Conservation (phyloP, 768 basidiomycete species). For the Boletus subcaerulescens region DNA sequence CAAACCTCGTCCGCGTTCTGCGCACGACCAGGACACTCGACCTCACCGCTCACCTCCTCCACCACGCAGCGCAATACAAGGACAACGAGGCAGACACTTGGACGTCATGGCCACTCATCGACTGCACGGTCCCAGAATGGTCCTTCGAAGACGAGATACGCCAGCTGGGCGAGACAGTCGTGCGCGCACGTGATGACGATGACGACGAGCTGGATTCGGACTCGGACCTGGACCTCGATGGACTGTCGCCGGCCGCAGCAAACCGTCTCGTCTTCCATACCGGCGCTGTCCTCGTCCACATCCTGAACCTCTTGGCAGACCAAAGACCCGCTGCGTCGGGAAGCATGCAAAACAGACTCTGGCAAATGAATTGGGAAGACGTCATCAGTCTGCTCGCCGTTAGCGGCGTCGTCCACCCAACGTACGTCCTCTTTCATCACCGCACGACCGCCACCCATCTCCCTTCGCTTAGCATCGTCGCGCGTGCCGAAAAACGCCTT, state of each 20-base stretch:
- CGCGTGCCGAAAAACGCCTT: conserved; percentile 28
- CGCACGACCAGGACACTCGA: conserved; percentile 56
- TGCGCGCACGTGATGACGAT: conserved; percentile 24
- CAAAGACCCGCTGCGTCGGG: conserved; percentile 54
- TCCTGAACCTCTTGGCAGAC: conserved; percentile 53
- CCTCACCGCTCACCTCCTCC: conserved; percentile 50
- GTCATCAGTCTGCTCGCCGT: conserved; percentile 54
- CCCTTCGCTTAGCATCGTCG: conserved; percentile 14
- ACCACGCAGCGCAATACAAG: conserved; percentile 15
- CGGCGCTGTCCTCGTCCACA: conserved; percentile 44
- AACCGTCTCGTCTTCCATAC: conserved; percentile 42
- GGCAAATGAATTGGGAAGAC: conserved; percentile 59
- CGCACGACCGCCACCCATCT: too few species aligned
- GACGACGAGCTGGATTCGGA: conserved; percentile 22
- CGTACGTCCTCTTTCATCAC: conserved; percentile 17
- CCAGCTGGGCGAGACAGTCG: conserved; percentile 40
- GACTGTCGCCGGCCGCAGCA: conserved; percentile 24
- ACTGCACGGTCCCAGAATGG: conserved; percentile 70
- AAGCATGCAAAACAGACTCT: conserved; percentile 63
- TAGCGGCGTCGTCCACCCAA: conserved; percentile 33
- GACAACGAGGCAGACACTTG: conserved; percentile 44
- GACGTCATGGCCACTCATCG: conserved; percentile 78
- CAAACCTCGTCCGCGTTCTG: conserved; percentile 63
- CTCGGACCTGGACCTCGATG: conserved; percentile 27
- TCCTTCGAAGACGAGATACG: conserved; percentile 65